These are phyloP conservation scores for Fusarium succisae DNA, from an alignment of 2,329 filamentous ascomycete genomes.

Conservation along the genomic window DNA sequence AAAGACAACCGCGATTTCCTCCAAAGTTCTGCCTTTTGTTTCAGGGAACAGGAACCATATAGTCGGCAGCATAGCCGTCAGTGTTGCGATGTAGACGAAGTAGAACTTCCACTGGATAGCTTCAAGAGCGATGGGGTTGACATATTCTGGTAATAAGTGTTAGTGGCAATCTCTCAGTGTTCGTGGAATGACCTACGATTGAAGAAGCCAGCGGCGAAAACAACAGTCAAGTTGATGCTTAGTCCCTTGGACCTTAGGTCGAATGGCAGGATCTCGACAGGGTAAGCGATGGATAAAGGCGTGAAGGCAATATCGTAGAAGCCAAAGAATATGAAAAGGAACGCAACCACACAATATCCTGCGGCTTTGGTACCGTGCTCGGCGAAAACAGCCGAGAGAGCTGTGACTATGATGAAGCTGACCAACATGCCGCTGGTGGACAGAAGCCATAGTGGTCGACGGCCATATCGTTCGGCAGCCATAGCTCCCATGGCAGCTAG, in stretches of 20 bases:
- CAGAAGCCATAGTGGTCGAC: conserved; percentile 10
- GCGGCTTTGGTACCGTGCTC: neutral
- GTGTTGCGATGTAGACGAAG: conserved; percentile 17
- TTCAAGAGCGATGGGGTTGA: conserved; percentile 28
- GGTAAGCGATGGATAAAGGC: conserved; percentile 1
- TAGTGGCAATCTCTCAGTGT: rapidly evolving
- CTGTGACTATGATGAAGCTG: conserved; percentile 16
- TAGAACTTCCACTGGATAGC: conserved; percentile 26
- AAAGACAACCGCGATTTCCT: conserved; percentile 23
- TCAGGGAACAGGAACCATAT: conserved; percentile 29
- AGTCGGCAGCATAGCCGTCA: neutral
- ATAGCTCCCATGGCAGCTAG: conserved; percentile 13
- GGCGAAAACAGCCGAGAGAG: conserved; percentile 6
- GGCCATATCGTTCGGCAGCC: conserved; percentile 13
- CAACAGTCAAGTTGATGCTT: conserved; percentile 16
- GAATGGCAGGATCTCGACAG: conserved; percentile 27
- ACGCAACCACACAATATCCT: conserved; percentile 10
- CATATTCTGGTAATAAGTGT: neutral
- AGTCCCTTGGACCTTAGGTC: conserved; percentile 20
- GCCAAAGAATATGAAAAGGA: conserved; percentile 24
- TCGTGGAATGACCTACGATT: neutral
- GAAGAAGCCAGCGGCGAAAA: conserved; percentile 13
- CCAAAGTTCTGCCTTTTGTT: conserved; percentile 25
- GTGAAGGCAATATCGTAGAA: conserved; percentile 32
- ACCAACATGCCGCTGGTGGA: conserved; percentile 18